Conservation (phyloP, 2,329 filamentous ascomycete species). For the Fusarium mexicanum region DNA sequence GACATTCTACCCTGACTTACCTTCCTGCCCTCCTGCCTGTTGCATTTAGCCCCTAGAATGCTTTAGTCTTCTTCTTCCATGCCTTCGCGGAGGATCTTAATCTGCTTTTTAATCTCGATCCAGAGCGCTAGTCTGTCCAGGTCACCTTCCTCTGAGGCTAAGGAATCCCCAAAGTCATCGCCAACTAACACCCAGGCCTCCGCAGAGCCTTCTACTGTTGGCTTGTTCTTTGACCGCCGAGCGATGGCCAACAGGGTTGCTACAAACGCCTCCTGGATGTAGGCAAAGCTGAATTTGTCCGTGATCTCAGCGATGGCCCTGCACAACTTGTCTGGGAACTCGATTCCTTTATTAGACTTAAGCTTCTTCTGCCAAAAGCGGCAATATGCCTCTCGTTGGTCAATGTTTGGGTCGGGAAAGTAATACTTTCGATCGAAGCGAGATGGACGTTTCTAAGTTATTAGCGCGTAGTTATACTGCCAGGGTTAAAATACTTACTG, state of each 20-base stretch:
- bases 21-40: background rate
- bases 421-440: background rate
- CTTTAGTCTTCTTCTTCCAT: background rate
- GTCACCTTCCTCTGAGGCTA: fast-evolving
- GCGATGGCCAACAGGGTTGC: background rate
- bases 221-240: background rate
- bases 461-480: background rate
- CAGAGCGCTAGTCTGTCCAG: background rate
- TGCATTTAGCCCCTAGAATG: background rate
- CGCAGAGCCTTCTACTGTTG: background rate
- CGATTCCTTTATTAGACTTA: fast-evolving
- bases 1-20: too few species aligned
- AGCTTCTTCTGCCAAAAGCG: background rate
- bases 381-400: background rate
- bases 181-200: background rate
- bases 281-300: background rate
- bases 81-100: background rate
- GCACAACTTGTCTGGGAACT: background rate
- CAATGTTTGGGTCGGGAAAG: background rate
- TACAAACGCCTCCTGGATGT: background rate
- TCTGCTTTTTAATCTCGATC: background rate
- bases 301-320: background rate
- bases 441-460: background rate
- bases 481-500: background rate
- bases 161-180: fast-evolving